phyloP scores from a whole-genome alignment of 257 asterid genomes.

The Nicotiana paniculata region DNA sequence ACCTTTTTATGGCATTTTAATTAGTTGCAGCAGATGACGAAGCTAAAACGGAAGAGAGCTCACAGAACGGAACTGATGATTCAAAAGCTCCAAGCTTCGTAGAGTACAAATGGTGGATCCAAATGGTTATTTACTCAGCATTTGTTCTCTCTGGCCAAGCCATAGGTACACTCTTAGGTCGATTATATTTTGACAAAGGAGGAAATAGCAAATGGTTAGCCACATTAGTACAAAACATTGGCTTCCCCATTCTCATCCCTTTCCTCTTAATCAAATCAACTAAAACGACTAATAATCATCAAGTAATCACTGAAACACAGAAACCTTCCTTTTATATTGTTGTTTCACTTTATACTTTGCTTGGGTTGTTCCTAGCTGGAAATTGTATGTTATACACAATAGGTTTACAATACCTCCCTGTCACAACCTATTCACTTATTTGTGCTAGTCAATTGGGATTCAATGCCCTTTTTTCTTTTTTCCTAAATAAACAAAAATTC shows the following conservation, averaged over 20 bases:
- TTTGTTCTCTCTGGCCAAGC: slow-evolving; percentile 52
- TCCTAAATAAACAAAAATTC: slow-evolving; percentile 42
- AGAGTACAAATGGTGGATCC: slow-evolving; percentile 54
- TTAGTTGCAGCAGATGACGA: not conserved
- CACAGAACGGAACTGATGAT: not conserved
- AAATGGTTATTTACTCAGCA: slow-evolving; percentile 31
- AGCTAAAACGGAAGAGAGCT: not conserved
- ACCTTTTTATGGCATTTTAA: not conserved
- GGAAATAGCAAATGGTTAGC: slow-evolving; percentile 72
- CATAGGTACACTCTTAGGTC: slow-evolving; percentile 46
- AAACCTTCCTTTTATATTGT: slow-evolving; percentile 13
- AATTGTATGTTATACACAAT: slow-evolving; percentile 29
- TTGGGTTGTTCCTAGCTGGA: slow-evolving; percentile 36
- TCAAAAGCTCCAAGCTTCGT: not conserved
- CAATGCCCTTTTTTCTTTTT: slow-evolving; percentile 45
- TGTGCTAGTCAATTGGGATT: slow-evolving; percentile 46
- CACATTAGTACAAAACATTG: slow-evolving; percentile 46
- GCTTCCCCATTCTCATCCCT: slow-evolving; percentile 65
- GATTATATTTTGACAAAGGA: slow-evolving; percentile 64
- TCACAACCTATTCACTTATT: slow-evolving; percentile 47
- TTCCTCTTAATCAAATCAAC: slow-evolving; percentile 28
- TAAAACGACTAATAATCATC: not conserved
- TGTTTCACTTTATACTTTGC: slow-evolving; percentile 15
- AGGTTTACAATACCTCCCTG: slow-evolving; percentile 45
- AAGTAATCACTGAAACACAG: not conserved